phyloP scores from a whole-genome alignment of 805 yeast genomes.

The Candida fluviatilis region DNA sequence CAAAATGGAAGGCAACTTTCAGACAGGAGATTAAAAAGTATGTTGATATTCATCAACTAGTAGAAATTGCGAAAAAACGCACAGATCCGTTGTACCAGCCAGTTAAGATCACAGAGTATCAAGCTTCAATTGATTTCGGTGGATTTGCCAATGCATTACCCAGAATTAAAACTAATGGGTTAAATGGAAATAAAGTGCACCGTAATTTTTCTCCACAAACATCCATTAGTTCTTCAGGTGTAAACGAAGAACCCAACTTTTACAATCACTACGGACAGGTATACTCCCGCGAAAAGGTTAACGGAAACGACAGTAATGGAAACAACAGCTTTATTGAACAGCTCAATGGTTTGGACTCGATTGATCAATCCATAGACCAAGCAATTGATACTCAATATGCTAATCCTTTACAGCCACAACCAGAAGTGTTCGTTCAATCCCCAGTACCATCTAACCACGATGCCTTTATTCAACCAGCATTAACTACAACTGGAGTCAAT shows the following conservation, averaged over 20 bases:
- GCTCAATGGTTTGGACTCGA: neutral
- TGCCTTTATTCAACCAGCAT: neutral
- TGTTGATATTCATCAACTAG: slow-evolving; percentile 21
- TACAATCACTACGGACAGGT: slow-evolving; percentile 14
- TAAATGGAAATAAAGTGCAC: neutral
- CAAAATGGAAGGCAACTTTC: slow-evolving; percentile 27
- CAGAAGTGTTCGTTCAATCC: neutral
- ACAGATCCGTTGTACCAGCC: slow-evolving; percentile 28
- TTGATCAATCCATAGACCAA: neutral
- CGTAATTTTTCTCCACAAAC: neutral
- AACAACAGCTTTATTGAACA: neutral
- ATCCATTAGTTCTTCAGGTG: neutral
- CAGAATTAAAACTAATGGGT: slow-evolving; percentile 6
- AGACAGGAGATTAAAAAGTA: slow-evolving; percentile 26
- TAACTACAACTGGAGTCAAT: neutral
- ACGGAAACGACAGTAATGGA: neutral
- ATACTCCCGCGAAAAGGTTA: slow-evolving; percentile 8
- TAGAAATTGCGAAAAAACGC: slow-evolving; percentile 23
- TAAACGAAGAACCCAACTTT: slow-evolving; percentile 2
- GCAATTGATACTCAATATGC: neutral
- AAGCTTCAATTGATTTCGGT: slow-evolving; percentile 37
- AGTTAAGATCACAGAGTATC: slow-evolving; percentile 27
- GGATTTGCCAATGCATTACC: slow-evolving; percentile 27
- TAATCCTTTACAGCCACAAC: neutral
- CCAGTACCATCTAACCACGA: neutral